Evolutionary conservation across 768 basidiomycete genomes (phyloP), one percentile per base, ranked within the genome.

Genomic region (Cystofilobasidium macerans): DNA sequence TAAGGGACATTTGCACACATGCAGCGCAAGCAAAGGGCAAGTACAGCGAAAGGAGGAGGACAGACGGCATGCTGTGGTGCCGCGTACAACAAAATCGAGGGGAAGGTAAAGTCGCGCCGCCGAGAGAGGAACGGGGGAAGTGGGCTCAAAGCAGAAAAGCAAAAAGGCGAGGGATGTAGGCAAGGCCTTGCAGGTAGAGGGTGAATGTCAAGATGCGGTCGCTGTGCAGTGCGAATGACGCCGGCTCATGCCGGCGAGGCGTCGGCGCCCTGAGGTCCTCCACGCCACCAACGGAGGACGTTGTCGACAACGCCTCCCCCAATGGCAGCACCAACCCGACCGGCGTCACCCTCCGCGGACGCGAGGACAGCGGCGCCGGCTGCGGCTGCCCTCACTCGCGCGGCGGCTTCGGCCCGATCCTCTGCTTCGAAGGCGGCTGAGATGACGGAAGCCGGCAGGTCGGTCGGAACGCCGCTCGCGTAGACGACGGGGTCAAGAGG

Each of bases 401-500:
- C 38, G 22, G 16, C 4, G 18, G 45, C 57, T 26, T 60, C 58
- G 11, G 45, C 59, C 35, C 65, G 51, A 20, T 67, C 65, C 48
- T 59, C 65, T 8, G 65, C 65, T 35, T 67, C 67, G 32, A 68
- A 63, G 20, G 67, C 67, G 56, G 67, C 67, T 22, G 35, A 40
- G 43, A 68, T 68, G 61, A 68, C 58, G 22, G 54, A 48, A 13
- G 67, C 67, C 16, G 67, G 67, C 20, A 68, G 57, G 45, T 68
- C 67, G 20, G 67, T 62, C 36, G 62, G 67, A 3, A 68, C 67
- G 28, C 67, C 67, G n/a, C 24, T 45, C 2, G 67, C 61, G 56
- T 68, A 68, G 26, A 58, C 57, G 35, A 58, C 56, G 20, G 61
- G 61, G 51, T 68, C 67, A 38, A 68, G 61, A 14, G 67, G 67